Conservation (phyloP, 495 filamentous ascomycete species). For the Penicillium salamii region DNA sequence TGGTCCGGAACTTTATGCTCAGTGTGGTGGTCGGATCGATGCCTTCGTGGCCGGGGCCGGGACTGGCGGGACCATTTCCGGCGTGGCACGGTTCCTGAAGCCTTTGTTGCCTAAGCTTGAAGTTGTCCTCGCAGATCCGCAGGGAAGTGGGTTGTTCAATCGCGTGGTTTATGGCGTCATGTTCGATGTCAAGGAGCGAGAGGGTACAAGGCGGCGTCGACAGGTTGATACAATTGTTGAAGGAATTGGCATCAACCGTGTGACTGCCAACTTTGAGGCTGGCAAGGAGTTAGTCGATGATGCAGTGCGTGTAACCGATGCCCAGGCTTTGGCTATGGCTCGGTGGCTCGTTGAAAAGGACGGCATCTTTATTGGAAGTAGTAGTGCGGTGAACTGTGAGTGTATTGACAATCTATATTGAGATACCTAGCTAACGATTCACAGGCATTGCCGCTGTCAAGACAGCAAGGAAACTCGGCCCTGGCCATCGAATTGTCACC, state of each 20-base stretch:
- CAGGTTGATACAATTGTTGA: conserved; percentile 97
- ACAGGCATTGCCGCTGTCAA: conserved; percentile 78
- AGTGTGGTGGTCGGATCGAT: conserved; percentile 74
- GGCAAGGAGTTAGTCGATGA: conserved; percentile 83
- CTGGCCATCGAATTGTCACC: conserved; percentile 81
- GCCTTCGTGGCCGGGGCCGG: conserved; percentile 96
- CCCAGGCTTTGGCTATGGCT: conserved; percentile 89
- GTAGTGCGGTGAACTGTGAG: conserved; percentile 90
- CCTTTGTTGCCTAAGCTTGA: conserved; percentile 57
- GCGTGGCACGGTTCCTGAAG: conserved; percentile 80
- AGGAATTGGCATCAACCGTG: conserved; percentile 89
- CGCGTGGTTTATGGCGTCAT: conserved; percentile 89
- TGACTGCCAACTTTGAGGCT: conserved; percentile 88
- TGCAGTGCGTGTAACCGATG: conserved; percentile 87
- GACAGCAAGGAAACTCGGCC: conserved; percentile 70
- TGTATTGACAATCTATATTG: conserved; percentile 11
- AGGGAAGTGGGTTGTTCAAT: conserved; percentile 92
- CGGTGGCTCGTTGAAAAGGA: conserved; percentile 94
- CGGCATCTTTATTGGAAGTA: conserved; percentile 91
- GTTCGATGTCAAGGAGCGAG: conserved; percentile 83
- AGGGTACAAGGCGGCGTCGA: conserved; percentile 81
- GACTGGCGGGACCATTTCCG: conserved; percentile 90
- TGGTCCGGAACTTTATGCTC: conserved; percentile 81
- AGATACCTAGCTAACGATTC: conserved; percentile 4
- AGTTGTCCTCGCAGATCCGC: conserved; percentile 88